Percentiles rank a stretch among this genome's conserved stretches.
These are phyloP conservation scores for Backusella liffmaniae DNA, from an alignment of 192 early-diverging fungal genomes.

Conservation along the genomic window DNA sequence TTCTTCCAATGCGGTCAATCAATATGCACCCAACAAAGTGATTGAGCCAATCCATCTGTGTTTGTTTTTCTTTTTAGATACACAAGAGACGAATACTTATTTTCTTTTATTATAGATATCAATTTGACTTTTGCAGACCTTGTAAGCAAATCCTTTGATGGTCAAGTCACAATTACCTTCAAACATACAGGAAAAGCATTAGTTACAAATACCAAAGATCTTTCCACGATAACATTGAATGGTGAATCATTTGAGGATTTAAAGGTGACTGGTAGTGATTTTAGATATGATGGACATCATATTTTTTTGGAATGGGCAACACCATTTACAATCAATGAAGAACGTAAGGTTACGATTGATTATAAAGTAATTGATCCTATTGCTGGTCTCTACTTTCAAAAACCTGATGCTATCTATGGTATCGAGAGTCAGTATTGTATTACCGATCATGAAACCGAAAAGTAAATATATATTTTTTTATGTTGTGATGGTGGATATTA, in stretches of 20 bases:
- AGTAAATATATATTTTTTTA: slow-evolving; percentile 13
- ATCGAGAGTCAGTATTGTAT: slow-evolving; percentile 37
- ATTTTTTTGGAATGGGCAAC: slow-evolving; percentile 36
- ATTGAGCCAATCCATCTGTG: slow-evolving; percentile 36
- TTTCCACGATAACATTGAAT: slow-evolving; percentile 31
- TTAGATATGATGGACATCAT: slow-evolving; percentile 36
- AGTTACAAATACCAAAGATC: not conserved
- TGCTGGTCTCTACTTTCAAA: slow-evolving; percentile 47
- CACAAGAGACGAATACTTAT: not conserved
- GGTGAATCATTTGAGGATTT: slow-evolving; percentile 34
- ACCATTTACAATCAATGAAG: slow-evolving; percentile 27
- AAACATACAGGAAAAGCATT: not conserved
- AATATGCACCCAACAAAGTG: slow-evolving; percentile 39
- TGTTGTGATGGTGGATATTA: not conserved
- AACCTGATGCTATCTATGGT: slow-evolving; percentile 30
- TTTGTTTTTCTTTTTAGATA: not conserved
- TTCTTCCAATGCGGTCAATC: slow-evolving; percentile 19
- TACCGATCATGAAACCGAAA: slow-evolving; percentile 50
- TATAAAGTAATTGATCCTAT: slow-evolving; percentile 38
- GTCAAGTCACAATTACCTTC: slow-evolving; percentile 26
- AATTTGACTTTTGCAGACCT: slow-evolving; percentile 23
- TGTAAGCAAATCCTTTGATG: slow-evolving; percentile 14
- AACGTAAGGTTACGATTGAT: slow-evolving; percentile 33
- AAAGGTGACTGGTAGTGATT: slow-evolving; percentile 22
- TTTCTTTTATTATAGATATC: slow-evolving; percentile 27